Conservation (phyloP, 306 rosid genomes). For the Corylus heterophylla region DNA sequence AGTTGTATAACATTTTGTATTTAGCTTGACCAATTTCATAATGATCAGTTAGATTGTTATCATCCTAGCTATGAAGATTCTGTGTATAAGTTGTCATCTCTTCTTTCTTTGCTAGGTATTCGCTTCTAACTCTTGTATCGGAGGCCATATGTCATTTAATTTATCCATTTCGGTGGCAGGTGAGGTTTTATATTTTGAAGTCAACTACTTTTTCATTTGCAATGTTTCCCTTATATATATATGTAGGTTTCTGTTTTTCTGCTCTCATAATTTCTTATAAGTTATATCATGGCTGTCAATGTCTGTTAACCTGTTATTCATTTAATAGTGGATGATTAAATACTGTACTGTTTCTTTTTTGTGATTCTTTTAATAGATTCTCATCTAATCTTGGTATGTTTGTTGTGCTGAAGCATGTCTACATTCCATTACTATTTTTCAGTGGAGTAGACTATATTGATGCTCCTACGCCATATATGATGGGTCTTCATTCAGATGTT, state of each 20-base stretch:
- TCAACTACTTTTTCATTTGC: slow-evolving; percentile 5
- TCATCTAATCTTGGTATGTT: slow-evolving; percentile 49
- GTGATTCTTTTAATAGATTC: slow-evolving; percentile 33
- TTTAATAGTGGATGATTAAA: slow-evolving; percentile 23
- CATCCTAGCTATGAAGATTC: background rate
- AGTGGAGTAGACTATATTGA: slow-evolving; percentile 99
- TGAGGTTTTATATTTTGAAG: slow-evolving; percentile 35
- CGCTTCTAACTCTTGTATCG: slow-evolving; percentile 85
- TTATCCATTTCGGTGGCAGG: slow-evolving; percentile 99
- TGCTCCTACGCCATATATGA: slow-evolving; percentile 98
- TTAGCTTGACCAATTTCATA: background rate
- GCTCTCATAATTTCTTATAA: slow-evolving; percentile 18
- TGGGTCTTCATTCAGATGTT: slow-evolving; percentile 98
- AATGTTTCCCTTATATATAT: slow-evolving; percentile 15
- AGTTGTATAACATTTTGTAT: background rate
- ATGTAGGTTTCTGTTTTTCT: slow-evolving; percentile 2
- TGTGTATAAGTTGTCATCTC: slow-evolving; percentile 13
- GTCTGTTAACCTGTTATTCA: slow-evolving; percentile 7
- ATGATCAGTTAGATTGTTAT: background rate
- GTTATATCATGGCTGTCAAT: slow-evolving; percentile 3
- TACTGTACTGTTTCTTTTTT: slow-evolving; percentile 14
- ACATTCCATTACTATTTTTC: slow-evolving; percentile 98
- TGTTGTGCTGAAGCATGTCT: slow-evolving; percentile 88
- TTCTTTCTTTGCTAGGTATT: slow-evolving; percentile 69
- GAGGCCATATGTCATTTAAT: slow-evolving; percentile 97